Conservation (phyloP, 108 stramenopile genomes). For the Licmophora abbreviata region DNA sequence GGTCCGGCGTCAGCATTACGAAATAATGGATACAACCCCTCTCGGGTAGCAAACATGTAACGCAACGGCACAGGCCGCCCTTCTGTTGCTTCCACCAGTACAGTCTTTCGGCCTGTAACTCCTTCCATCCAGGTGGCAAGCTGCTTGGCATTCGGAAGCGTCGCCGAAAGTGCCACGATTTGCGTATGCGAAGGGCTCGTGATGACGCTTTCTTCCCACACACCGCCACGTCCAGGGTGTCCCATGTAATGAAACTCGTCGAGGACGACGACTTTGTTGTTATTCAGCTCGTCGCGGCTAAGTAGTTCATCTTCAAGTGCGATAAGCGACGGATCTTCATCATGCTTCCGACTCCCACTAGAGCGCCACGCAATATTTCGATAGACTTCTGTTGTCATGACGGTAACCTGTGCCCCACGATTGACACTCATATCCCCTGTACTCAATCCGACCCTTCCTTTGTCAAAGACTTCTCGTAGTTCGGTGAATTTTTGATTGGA, state of each 20-base stretch:
- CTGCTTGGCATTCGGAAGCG: slow-evolving; percentile 67
- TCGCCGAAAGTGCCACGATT: slow-evolving; percentile 88
- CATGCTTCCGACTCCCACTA: slow-evolving; percentile 2
- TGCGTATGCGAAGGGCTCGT: slow-evolving; percentile 72
- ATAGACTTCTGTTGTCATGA: slow-evolving; percentile 96
- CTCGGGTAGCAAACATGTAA: slow-evolving; percentile 72
- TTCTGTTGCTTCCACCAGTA: slow-evolving; percentile 71
- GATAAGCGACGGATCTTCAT: slow-evolving; percentile 4
- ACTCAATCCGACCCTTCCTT: slow-evolving; percentile 46
- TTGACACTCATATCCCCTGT: slow-evolving; percentile 84
- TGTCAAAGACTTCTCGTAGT: slow-evolving; percentile 71
- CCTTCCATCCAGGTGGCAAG: slow-evolving; percentile 74
- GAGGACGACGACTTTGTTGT: slow-evolving; percentile 82
- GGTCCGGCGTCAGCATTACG: slow-evolving; percentile 71
- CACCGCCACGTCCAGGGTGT: slow-evolving; percentile 82
- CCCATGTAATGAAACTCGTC: slow-evolving; percentile 99
- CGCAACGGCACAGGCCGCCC: slow-evolving; percentile 88
- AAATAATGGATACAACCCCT: slow-evolving; percentile 74
- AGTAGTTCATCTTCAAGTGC: slow-evolving; percentile 9
- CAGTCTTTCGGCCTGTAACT: slow-evolving; percentile 64
- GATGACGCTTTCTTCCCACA: slow-evolving; percentile 94
- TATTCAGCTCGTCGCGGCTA: slow-evolving; percentile 41
- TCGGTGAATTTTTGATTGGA: slow-evolving; percentile 93
- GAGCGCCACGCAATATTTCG: slow-evolving; percentile 86
- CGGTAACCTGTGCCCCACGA: slow-evolving; percentile 69